phyloP scores from a whole-genome alignment of 306 rosid genomes.

The Neltuma alba region DNA sequence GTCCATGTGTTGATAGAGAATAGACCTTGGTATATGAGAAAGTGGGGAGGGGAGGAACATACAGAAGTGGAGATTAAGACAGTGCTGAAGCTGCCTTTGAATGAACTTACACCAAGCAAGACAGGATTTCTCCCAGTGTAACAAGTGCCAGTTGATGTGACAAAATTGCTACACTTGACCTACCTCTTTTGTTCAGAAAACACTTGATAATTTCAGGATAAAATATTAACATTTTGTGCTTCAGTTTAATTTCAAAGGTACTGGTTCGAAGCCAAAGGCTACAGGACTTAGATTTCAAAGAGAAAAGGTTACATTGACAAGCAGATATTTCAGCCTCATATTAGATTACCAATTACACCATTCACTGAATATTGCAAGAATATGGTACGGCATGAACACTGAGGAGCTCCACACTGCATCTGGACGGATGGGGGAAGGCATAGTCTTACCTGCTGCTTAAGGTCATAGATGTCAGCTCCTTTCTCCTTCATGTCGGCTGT shows the following conservation, averaged over 20 bases:
- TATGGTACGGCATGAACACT: background rate
- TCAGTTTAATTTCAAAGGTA: background rate
- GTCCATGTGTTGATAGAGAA: background rate
- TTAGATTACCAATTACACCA: background rate
- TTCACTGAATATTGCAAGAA: background rate
- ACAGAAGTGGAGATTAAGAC: background rate
- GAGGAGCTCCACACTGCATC: background rate
- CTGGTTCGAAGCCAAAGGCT: background rate
- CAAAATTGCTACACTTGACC: no score
- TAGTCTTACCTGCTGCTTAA: conserved; percentile 79
- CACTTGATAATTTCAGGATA: no score
- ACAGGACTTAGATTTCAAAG: background rate
- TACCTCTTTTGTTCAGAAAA: no score
- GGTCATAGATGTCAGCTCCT: conserved; percentile 86
- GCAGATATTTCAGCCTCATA: background rate
- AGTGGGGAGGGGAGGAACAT: background rate
- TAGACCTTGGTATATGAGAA: background rate
- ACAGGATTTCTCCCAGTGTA: no score
- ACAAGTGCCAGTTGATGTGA: no score
- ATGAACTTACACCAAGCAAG: no score
- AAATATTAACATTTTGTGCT: no score
- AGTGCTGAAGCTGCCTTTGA: background rate
- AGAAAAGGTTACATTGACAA: background rate
- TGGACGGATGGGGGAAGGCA: background rate
- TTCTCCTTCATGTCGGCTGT: conserved; percentile 84